Base-by-base conservation (phyloP, 106 monocot species). In the Apostasia shenzhenica region DNA sequence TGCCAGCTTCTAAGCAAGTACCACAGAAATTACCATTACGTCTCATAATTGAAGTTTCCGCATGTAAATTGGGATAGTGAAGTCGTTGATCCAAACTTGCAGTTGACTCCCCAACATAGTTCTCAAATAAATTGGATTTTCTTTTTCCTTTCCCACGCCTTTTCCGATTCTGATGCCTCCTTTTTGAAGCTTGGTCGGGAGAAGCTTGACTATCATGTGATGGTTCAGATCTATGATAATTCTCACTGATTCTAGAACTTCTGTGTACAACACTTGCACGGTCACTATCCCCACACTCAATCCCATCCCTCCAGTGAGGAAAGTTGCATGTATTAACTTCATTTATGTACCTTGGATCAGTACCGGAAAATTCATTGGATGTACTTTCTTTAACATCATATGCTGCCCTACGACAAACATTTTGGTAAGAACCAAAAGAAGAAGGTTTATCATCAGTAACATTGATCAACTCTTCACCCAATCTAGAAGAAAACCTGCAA, bases 61-160 rank as follows among this genome's bases (percentile, higher is more conserved):
- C 37, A 61, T 69, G 48, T 62, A 67, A 72, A 65, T 60, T 60
- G 57, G 64, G 41, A 76, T 59, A 3, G 70, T 67, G 57, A 68
- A 38, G 79, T 80, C 49, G 63, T 71, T 75, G 74, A 72, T 59
- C 72, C 71, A 57, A 51, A 49, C 66, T 56, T 62, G 51, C 61
- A 66, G 45, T 41, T 43, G 43, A 38, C 26, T 26, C 26, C 26
- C 26, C 26, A 26, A 26, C 26, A 26, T 26, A 26, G 26, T 26
- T 26, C 26, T 26, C 26, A 26, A 26, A 14, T 8, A 70, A 71
- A 55, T 65, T 72, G 46, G 43, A 64, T 64, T 84, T 81, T 59
- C 66, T 70, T 72, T 82, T 80, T 47, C 86, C 83, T 57, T 73
- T 76, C 42, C 58, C 13, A 68, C 56, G 48, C 14, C 63, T 82